A percentile compares a stretch with the other conserved stretches of the same genome.
phyloP scores from a whole-genome alignment of 768 basidiomycete species.

The Sutorius australiensis region DNA sequence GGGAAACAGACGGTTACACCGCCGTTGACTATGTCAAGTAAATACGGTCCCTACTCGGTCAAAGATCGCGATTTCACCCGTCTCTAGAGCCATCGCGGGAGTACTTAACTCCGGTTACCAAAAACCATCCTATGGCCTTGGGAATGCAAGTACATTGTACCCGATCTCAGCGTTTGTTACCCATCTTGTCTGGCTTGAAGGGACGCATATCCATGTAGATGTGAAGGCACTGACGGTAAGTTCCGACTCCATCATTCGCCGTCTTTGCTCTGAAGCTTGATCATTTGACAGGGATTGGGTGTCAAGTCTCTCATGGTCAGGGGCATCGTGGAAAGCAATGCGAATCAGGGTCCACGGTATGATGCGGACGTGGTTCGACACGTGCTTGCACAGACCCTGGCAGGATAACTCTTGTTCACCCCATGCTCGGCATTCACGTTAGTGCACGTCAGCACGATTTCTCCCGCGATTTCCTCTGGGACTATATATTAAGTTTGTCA shows the following conservation, averaged over 20 bases:
- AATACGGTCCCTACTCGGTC: conserved; percentile 16
- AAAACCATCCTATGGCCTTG: conserved; percentile 47
- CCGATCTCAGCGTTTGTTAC: conserved; percentile 81
- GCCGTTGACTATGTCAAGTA: conserved; percentile 83
- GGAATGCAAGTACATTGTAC: conserved; percentile 58
- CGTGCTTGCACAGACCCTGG: conserved; percentile 38
- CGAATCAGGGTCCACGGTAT: conserved; percentile 36
- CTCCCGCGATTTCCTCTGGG: conserved; percentile 7
- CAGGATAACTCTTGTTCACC: not conserved
- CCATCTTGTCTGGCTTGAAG: conserved; percentile 75
- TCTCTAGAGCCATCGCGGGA: conserved; percentile 56
- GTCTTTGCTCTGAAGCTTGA: conserved; percentile 2
- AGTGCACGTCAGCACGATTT: not conserved
- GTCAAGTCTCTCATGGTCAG: conserved; percentile 55
- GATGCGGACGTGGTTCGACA: conserved; percentile 42
- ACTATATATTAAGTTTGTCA: not conserved
- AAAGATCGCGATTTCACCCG: conserved; percentile 8
- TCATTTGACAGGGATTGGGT: conserved; percentile 45
- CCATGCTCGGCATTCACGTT: not conserved
- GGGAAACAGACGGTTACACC: conserved; percentile 83
- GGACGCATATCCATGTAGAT: conserved; percentile 61
- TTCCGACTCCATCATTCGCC: not conserved
- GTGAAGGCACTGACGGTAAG: conserved; percentile 57
- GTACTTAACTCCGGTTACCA: conserved; percentile 66
- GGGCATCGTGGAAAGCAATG: conserved; percentile 17